Conservation (phyloP, 106 monocot genomes). For the Dactylorhiza incarnata region DNA sequence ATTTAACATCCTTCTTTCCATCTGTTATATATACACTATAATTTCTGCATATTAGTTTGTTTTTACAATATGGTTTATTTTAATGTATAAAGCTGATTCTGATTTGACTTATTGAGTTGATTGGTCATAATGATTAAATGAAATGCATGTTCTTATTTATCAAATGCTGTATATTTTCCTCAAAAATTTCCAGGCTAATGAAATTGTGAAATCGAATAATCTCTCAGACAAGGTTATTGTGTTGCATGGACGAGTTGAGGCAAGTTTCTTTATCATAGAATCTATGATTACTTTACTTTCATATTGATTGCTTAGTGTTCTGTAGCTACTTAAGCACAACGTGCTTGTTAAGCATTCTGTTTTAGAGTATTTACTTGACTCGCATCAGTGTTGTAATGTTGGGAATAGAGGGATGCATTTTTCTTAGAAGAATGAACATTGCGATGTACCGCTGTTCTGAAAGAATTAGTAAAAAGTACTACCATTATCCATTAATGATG, state of each 20-base stretch:
- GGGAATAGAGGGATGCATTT: neutral
- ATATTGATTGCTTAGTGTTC: neutral
- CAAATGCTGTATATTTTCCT: neutral
- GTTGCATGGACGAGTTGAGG: conserved; percentile 92
- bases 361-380: neutral
- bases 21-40: neutral
- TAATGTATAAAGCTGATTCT: neutral
- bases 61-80: neutral
- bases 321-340: neutral
- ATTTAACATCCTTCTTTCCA: neutral
- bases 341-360: neutral
- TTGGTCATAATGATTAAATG: neutral
- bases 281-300: neutral
- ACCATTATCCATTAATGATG: neutral
- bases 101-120: neutral
- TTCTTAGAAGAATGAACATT: neutral
- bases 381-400: neutral
- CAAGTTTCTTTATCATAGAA: conserved; percentile 12
- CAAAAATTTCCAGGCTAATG: conserved; percentile 50
- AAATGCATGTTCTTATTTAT: neutral
- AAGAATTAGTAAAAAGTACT: neutral
- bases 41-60: neutral
- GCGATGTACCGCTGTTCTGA: neutral
- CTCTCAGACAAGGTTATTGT: conserved; percentile 83
- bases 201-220: conserved; percentile 92